Conservation (phyloP, 129 eudicot genomes). For the Centaurea solstitialis region DNA sequence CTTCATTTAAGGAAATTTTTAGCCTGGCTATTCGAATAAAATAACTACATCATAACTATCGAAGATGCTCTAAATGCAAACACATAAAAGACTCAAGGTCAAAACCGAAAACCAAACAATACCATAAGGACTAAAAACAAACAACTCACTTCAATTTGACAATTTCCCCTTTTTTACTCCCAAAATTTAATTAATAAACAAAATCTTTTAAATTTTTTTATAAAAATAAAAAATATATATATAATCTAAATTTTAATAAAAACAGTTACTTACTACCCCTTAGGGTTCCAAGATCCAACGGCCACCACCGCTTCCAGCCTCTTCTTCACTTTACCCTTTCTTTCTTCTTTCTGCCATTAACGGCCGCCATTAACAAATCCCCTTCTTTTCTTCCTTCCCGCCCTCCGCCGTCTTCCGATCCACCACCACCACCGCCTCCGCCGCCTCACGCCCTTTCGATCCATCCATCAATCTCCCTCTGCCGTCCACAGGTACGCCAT, state of each 20-base stretch:
- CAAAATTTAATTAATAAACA: neutral
- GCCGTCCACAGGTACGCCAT: slow-evolving; percentile 22
- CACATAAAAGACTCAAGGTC: neutral
- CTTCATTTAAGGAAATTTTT: no score
- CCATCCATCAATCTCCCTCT: neutral
- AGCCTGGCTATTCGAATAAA: no score
- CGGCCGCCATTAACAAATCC: slow-evolving; percentile 31
- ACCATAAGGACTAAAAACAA: neutral
- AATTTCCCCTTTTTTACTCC: neutral
- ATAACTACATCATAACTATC: no score
- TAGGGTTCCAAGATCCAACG: slow-evolving; percentile 41
- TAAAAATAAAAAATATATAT: no score
- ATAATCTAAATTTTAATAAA: neutral
- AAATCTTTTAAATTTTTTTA: neutral
- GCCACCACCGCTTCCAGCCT: slow-evolving; percentile 29
- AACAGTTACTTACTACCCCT: slow-evolving; percentile 32
- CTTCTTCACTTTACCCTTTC: slow-evolving; percentile 11
- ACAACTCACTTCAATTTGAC: neutral
- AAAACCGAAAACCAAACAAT: neutral
- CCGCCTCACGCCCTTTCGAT: neutral
- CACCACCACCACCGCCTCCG: slow-evolving; percentile 24
- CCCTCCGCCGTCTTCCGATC: neutral
- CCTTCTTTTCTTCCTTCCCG: slow-evolving; percentile 5
- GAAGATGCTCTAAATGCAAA: neutral
- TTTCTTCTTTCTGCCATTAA: neutral